Percentiles rank a stretch among this genome's conserved stretches.
Evolutionary conservation across 2,329 filamentous ascomycete genomes (phyloP).

Genomic region (Cladosporium sp.): DNA sequence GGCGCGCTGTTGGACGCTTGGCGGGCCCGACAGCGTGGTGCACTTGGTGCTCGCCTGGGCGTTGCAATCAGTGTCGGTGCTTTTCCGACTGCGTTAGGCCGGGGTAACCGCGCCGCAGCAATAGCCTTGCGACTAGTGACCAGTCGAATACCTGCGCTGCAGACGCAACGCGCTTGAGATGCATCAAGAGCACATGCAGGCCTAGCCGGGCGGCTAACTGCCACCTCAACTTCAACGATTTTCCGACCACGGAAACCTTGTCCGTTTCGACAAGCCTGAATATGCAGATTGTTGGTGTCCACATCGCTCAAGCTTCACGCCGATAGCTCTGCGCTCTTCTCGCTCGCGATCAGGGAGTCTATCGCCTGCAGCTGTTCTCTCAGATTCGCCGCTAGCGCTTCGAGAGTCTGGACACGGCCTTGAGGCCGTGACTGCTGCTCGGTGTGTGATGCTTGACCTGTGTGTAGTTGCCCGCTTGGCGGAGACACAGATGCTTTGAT

Average conservation of each 20-base stretch:
- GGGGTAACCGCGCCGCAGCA: slow-evolving; percentile 19
- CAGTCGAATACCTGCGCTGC: slow-evolving; percentile 4
- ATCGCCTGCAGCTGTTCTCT: slow-evolving; percentile 12
- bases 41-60: neutral
- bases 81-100: slow-evolving; percentile 14
- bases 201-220: slow-evolving; percentile 18
- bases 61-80: slow-evolving; percentile 13
- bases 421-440: slow-evolving; percentile 6
- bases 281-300: slow-evolving; percentile 3
- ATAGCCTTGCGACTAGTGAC: neutral
- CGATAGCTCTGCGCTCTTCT: slow-evolving; percentile 3
- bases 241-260: neutral
- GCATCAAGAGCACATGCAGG: slow-evolving; percentile 15
- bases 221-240: slow-evolving; percentile 5
- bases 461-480: neutral
- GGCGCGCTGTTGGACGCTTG: slow-evolving; percentile 15
- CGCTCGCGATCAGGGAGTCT: slow-evolving; percentile 8
- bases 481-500: slow-evolving; percentile 6
- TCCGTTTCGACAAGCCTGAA: slow-evolving; percentile 1
- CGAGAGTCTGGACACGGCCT: neutral
- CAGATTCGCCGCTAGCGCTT: slow-evolving; percentile 8
- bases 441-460: neutral
- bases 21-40: slow-evolving; percentile 10
- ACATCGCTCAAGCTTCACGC: slow-evolving; percentile 4
- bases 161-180: slow-evolving; percentile 13